Evolutionary conservation across 176 grass and related monocot genomes (phyloP), one percentile per base, ranked within the genome.

Genomic region (Lolium rigidum): DNA sequence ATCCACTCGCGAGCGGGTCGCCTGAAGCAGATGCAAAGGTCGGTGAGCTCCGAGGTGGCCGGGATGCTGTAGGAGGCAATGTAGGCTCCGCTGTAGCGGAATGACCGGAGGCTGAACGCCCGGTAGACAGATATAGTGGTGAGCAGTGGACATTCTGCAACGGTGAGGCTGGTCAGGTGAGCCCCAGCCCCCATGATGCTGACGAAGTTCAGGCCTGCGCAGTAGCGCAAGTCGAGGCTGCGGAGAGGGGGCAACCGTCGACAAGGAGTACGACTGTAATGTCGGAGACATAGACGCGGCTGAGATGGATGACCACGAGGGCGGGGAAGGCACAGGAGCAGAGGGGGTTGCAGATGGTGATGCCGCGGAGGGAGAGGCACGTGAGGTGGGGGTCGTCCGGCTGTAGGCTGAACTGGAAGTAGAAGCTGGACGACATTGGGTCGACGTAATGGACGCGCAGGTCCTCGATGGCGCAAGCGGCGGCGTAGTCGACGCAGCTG

Each of bases 81-180:
- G 1, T 12, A 20, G 17, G 0, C 9, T 43, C 77, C 67, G 43
- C 18, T 63, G 85, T 86, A 86, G 54, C 6, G 13, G n/a, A n/a
- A n/a, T n/a, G n/a, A n/a, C n/a, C n/a, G n/a, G n/a, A n/a, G n/a
- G n/a, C n/a, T n/a, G n/a, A 78, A 12, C 12, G 54, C 77, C 5
- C 77, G 26, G 50, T 43, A 22, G 38, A 82, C 80, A 1, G 10
- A 61, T 25, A 92, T 59, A 2, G 43, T 5, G 10, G 44, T 28
- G 18, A 76, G 46, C 59, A 26, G 62, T 21, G 37, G 59, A 79
- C 90, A 93, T 63, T 91, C 83, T 18, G 57, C 77, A 76, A 93
- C 64, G 25, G 91, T 87, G 14, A 93, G 88, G 80, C 72, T 93
- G 61, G 20, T 31, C 63, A 93, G 79, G 39, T 47, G 79, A 39